phyloP scores from a whole-genome alignment of 2,329 filamentous ascomycete genomes.

The Setomelanomma holmii region DNA sequence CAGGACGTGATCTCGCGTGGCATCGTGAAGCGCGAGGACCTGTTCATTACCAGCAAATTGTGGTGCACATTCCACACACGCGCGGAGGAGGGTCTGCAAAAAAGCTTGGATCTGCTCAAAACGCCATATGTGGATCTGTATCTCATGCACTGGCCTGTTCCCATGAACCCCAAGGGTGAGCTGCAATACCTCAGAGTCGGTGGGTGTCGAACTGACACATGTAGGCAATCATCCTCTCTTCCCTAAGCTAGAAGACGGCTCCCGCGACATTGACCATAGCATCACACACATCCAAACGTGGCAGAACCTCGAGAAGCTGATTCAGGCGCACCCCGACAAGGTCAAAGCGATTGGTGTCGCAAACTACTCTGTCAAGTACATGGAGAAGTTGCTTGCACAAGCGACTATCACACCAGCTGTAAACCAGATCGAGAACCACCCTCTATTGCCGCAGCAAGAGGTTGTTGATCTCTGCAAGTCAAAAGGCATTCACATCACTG shows the following conservation, averaged over 20 bases:
- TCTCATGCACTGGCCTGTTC: slow-evolving; percentile 83
- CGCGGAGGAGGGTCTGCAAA: slow-evolving; percentile 72
- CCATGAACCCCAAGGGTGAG: slow-evolving; percentile 77
- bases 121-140: slow-evolving; percentile 84
- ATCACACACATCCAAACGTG: slow-evolving; percentile 79
- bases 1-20: slow-evolving; percentile 74
- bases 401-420: slow-evolving; percentile 71
- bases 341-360: slow-evolving; percentile 59
- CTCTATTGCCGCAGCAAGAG: slow-evolving; percentile 73
- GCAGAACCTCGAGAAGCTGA: slow-evolving; percentile 75
- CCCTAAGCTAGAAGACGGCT: slow-evolving; percentile 76
- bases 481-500: slow-evolving; percentile 74
- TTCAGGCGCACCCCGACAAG: slow-evolving; percentile 53
- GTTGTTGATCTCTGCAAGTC: slow-evolving; percentile 72
- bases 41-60: slow-evolving; percentile 86
- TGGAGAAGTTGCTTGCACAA: slow-evolving; percentile 60
- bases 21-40: slow-evolving; percentile 74
- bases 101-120: slow-evolving; percentile 75
- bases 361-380: slow-evolving; percentile 57
- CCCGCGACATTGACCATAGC: slow-evolving; percentile 72
- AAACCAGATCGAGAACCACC: slow-evolving; percentile 79
- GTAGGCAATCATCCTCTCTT: slow-evolving; percentile 73
- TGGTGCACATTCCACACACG: slow-evolving; percentile 81
- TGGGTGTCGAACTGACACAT: slow-evolving; percentile 1
- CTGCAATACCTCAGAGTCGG: no score